Evolutionary conservation across 768 basidiomycete species (phyloP).

Genomic region (Russula emetica): DNA sequence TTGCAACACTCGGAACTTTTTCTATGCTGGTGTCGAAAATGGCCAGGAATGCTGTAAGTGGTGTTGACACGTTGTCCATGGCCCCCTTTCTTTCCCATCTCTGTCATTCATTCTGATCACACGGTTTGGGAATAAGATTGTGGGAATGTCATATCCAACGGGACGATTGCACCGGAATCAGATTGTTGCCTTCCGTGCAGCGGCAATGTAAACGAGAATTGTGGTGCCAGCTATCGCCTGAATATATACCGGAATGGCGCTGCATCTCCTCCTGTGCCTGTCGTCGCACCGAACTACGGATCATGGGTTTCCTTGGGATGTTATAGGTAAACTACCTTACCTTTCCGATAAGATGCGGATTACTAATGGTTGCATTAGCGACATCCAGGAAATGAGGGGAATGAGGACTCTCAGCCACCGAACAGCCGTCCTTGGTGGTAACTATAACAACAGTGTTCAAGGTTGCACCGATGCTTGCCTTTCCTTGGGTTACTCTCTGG

Average conservation of each 20-base stretch:
- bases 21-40: too few species aligned
- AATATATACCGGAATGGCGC: constrained; percentile 63
- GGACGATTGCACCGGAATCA: constrained; percentile 41
- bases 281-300: constrained; percentile 51
- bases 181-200: constrained; percentile 62
- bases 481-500: constrained; percentile 42
- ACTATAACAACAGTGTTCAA: constrained; percentile 48
- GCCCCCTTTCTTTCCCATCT: neutral
- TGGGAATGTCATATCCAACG: constrained; percentile 51
- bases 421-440: constrained; percentile 33
- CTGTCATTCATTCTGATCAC: neutral
- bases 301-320: constrained; percentile 70
- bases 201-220: constrained; percentile 53
- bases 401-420: constrained; percentile 36
- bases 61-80: neutral
- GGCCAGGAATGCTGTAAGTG: too few species aligned
- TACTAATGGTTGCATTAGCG: constrained; percentile 31
- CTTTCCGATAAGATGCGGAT: constrained; percentile 5
- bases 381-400: constrained; percentile 34
- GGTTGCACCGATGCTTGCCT: constrained; percentile 61
- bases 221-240: constrained; percentile 56
- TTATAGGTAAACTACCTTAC: constrained; percentile 47
- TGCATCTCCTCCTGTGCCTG: constrained; percentile 51
- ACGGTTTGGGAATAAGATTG: constrained; percentile 48
- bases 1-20: too few species aligned